A percentile compares a stretch with the other conserved stretches of the same genome.
These are phyloP conservation scores for Macrolepiota albuminosa DNA, from an alignment of 768 basidiomycete species.

Conservation along the genomic window DNA sequence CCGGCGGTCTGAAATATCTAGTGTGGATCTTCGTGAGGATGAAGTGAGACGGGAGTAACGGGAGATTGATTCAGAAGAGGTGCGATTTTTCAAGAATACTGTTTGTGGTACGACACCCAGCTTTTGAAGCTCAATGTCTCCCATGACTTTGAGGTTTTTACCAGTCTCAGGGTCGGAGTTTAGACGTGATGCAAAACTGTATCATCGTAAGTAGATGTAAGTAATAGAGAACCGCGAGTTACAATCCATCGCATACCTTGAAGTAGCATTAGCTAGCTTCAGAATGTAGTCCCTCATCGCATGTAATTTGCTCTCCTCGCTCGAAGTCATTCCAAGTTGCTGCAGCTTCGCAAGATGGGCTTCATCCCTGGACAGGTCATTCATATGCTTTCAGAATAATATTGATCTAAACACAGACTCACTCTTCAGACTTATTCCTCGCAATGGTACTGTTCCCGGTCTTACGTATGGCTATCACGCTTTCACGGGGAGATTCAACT, in stretches of 20 bases:
- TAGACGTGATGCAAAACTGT: conserved; percentile 64
- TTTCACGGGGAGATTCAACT: conserved; percentile 67
- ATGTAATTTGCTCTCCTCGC: conserved; percentile 82
- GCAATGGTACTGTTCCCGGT: conserved; percentile 35
- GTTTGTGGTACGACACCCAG: conserved; percentile 89
- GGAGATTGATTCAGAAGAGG: conserved; percentile 30
- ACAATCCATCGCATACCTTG: conserved; percentile 46
- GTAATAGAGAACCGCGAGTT: not conserved
- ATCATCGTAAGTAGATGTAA: not conserved
- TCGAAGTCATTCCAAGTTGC: conserved; percentile 78
- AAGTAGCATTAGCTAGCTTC: conserved; percentile 74
- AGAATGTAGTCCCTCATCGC: conserved; percentile 86
- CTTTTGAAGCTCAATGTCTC: conserved; percentile 77
- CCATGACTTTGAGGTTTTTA: conserved; percentile 56
- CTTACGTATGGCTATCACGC: conserved; percentile 61
- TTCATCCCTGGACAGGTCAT: conserved; percentile 57
- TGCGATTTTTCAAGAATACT: conserved; percentile 71
- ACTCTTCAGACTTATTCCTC: conserved; percentile 75
- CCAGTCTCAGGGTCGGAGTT: conserved; percentile 60
- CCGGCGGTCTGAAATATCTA: conserved; percentile 25
- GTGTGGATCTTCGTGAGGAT: conserved; percentile 34
- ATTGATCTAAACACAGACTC: conserved; percentile 19
- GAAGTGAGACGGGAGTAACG: conserved; percentile 36
- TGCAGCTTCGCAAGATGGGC: conserved; percentile 70
- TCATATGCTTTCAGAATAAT: not conserved